phyloP scores from a whole-genome alignment of 2,329 filamentous ascomycete species.

The Cordyceps cicadae region DNA sequence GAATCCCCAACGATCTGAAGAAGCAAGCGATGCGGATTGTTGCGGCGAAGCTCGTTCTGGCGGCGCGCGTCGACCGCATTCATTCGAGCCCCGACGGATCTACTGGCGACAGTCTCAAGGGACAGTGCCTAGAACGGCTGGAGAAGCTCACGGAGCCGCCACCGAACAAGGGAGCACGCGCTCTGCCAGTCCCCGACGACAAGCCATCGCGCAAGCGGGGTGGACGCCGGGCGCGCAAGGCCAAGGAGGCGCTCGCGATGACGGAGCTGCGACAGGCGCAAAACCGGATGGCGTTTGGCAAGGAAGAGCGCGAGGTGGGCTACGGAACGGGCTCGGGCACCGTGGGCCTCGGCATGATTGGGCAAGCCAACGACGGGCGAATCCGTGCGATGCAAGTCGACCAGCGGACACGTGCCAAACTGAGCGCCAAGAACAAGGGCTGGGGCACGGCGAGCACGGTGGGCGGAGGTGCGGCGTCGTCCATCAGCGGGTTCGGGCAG shows the following conservation, averaged over 20 bases:
- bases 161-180: constrained; percentile 78
- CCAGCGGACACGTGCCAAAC: constrained; percentile 82
- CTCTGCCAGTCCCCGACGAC: constrained; percentile 87
- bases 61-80: constrained; percentile 80
- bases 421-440: constrained; percentile 90
- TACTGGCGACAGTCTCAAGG: constrained; percentile 71
- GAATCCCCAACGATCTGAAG: constrained; percentile 78
- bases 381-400: constrained; percentile 86
- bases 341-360: constrained; percentile 90
- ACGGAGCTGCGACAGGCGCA: constrained; percentile 93
- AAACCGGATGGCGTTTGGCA: constrained; percentile 91
- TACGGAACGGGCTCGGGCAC: constrained; percentile 82
- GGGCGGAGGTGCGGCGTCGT: constrained; percentile 65
- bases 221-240: constrained; percentile 80
- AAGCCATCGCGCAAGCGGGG: constrained; percentile 91
- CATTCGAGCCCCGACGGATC: constrained; percentile 75
- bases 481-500: constrained; percentile 69
- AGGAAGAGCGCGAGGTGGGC: constrained; percentile 88
- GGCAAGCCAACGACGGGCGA: constrained; percentile 76
- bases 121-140: constrained; percentile 74
- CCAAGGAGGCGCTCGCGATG: constrained; percentile 95
- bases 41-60: constrained; percentile 86
- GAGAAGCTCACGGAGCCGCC: constrained; percentile 91
- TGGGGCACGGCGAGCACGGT: constrained; percentile 71
- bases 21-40: constrained; percentile 93